Evolutionary conservation across 2,329 filamentous ascomycete genomes (phyloP).

Genomic region (Aspergillus ustus): DNA sequence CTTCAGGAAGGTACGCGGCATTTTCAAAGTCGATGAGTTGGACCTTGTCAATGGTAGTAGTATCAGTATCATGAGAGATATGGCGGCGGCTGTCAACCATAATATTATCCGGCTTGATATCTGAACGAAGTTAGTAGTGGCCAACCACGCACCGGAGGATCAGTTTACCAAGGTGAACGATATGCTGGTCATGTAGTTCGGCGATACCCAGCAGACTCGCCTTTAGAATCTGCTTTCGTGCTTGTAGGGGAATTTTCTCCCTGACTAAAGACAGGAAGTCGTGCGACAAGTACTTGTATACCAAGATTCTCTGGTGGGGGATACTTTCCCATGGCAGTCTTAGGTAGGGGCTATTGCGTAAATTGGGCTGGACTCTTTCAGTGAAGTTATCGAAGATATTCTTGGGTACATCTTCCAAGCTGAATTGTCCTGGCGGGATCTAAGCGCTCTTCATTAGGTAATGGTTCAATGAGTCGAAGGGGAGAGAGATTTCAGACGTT

Average conservation of each 20-base stretch:
- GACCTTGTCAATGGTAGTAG: slow-evolving; percentile 32
- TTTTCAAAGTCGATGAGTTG: slow-evolving; percentile 38
- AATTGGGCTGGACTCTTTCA: too few species aligned
- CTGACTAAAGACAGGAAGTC: slow-evolving; percentile 50
- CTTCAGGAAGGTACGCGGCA: slow-evolving; percentile 40
- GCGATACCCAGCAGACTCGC: slow-evolving; percentile 45
- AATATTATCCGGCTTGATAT: slow-evolving; percentile 46
- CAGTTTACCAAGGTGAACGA: slow-evolving; percentile 36
- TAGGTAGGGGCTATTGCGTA: too few species aligned
- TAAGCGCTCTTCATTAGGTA: too few species aligned
- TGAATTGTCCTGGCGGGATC: too few species aligned
- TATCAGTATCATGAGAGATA: slow-evolving; percentile 15
- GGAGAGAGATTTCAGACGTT: too few species aligned
- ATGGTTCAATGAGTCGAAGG: too few species aligned
- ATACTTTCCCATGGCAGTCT: slow-evolving; percentile 39
- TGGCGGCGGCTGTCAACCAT: slow-evolving; percentile 38
- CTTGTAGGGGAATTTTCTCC: slow-evolving; percentile 42
- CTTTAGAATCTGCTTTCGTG: slow-evolving; percentile 51
- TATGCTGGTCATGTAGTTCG: slow-evolving; percentile 37
- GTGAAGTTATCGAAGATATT: too few species aligned
- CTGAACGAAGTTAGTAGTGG: slow-evolving; percentile 24
- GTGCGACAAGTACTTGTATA: slow-evolving; percentile 51
- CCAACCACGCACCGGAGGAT: not conserved
- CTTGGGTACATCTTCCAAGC: too few species aligned
- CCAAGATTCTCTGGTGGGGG: slow-evolving; percentile 50